Percentiles rank a stretch among this genome's conserved stretches.
These are phyloP conservation scores for Crithidia acanthocephali DNA, from an alignment of 208 protist species.

Conservation along the genomic window DNA sequence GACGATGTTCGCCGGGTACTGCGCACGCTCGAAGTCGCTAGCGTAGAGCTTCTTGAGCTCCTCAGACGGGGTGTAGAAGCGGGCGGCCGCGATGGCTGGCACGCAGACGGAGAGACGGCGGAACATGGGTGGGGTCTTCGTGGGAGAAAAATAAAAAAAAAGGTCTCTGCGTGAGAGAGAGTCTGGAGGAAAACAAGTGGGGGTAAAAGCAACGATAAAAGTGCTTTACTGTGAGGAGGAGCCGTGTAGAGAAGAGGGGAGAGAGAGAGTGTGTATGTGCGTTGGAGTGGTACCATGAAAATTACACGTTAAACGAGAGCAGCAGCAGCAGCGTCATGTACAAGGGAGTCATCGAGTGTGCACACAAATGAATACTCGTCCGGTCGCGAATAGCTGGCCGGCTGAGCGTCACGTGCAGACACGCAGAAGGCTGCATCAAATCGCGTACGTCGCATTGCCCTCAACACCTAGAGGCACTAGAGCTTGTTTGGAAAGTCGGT, in stretches of 20 bases:
- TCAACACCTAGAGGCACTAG: no score
- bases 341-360: no score
- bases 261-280: no score
- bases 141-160: background rate
- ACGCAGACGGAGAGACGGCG: constrained; percentile 65
- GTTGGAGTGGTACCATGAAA: no score
- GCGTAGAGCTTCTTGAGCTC: constrained; percentile 87
- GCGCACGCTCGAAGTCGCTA: constrained; percentile 87
- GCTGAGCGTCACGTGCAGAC: no score
- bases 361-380: no score
- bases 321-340: no score
- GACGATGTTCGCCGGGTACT: constrained; percentile 82
- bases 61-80: constrained; percentile 89
- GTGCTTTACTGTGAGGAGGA: constrained; percentile 10
- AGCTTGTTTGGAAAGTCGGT: no score
- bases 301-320: no score
- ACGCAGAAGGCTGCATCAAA: no score
- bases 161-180: background rate
- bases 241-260: background rate
- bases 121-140: constrained; percentile 45
- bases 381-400: no score
- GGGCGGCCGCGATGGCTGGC: constrained; percentile 44
- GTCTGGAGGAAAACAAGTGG: background rate
- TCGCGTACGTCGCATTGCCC: no score
- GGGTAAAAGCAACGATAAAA: constrained; percentile 14